These are phyloP conservation scores for Polygonum maritimum DNA, from an alignment of 148 eudicot species.

Conservation along the genomic window DNA sequence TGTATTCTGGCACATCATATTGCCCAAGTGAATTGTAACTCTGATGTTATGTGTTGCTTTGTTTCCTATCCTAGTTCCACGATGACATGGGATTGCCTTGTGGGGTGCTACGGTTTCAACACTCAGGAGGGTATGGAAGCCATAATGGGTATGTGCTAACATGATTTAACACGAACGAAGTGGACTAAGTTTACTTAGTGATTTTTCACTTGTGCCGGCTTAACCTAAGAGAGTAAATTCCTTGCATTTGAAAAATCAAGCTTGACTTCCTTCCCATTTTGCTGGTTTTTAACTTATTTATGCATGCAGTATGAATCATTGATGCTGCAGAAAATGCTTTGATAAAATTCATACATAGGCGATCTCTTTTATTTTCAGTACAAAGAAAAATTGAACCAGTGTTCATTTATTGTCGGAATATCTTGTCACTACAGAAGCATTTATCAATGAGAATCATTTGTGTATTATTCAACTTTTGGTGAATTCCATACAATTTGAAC, in stretches of 20 bases:
- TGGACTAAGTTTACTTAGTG: too few relatives aligned
- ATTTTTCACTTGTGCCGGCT: too few relatives aligned
- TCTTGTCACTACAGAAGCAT: too few relatives aligned
- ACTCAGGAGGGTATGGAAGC: conserved; percentile 69
- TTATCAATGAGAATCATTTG: too few relatives aligned
- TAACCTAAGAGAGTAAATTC: too few relatives aligned
- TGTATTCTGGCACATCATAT: too few relatives aligned
- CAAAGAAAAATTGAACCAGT: background rate
- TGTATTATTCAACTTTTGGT: too few relatives aligned
- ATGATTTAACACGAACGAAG: too few relatives aligned
- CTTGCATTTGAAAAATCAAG: background rate
- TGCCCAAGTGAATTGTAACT: too few relatives aligned
- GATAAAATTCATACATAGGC: background rate
- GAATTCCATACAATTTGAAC: too few relatives aligned
- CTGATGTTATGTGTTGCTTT: background rate
- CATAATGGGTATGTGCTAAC: too few relatives aligned
- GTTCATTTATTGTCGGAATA: too few relatives aligned
- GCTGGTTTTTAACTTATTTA: background rate
- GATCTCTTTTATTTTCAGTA: background rate
- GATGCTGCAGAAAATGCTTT: background rate
- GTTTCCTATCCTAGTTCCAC: conserved; percentile 42
- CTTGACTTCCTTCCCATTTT: background rate
- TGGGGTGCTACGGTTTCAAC: conserved; percentile 76
- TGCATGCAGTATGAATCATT: background rate
- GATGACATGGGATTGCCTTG: conserved; percentile 89